These are phyloP conservation scores for Diaporthe velutina DNA, from an alignment of 2,329 filamentous ascomycete genomes.

Conservation along the genomic window DNA sequence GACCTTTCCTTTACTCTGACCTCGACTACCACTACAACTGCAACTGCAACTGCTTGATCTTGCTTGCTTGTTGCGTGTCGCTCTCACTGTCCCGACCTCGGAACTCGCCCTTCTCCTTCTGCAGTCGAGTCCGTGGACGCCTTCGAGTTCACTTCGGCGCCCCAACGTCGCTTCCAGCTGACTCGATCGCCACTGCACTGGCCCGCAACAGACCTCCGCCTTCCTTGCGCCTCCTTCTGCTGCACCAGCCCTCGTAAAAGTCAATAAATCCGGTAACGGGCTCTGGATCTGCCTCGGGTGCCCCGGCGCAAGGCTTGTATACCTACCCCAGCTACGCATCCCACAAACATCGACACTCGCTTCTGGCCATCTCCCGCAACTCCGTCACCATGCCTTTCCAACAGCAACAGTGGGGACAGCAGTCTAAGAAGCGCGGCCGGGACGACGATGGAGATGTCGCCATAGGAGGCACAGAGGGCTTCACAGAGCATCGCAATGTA, in stretches of 20 bases:
- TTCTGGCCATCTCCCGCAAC: slow-evolving; percentile 8
- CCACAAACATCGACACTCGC: slow-evolving; percentile 32
- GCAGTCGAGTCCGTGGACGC: neutral
- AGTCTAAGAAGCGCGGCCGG: slow-evolving; percentile 58
- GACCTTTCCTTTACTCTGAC: neutral
- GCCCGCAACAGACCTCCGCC: slow-evolving; percentile 21
- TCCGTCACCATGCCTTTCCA: slow-evolving; percentile 53
- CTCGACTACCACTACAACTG: neutral
- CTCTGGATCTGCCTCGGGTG: slow-evolving; percentile 4
- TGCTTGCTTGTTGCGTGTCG: neutral
- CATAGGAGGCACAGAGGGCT: slow-evolving; percentile 54
- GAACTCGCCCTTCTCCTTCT: neutral
- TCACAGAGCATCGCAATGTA: slow-evolving; percentile 65
- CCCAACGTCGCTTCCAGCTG: neutral
- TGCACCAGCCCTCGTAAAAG: neutral
- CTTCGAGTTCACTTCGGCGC: neutral
- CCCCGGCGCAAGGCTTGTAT: neutral
- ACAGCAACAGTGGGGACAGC: slow-evolving; percentile 52
- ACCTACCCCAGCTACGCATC: slow-evolving; percentile 1
- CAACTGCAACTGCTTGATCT: neutral
- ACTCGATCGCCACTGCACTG: slow-evolving; percentile 29
- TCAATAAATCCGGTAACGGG: neutral
- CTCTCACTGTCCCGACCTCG: neutral
- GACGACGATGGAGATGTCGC: slow-evolving; percentile 58
- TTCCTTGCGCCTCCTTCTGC: slow-evolving; percentile 24